Evolutionary conservation across 1,139 yeast genomes (phyloP), one percentile per base, ranked within the genome.

Genomic region (Lodderomyces beijingensis): DNA sequence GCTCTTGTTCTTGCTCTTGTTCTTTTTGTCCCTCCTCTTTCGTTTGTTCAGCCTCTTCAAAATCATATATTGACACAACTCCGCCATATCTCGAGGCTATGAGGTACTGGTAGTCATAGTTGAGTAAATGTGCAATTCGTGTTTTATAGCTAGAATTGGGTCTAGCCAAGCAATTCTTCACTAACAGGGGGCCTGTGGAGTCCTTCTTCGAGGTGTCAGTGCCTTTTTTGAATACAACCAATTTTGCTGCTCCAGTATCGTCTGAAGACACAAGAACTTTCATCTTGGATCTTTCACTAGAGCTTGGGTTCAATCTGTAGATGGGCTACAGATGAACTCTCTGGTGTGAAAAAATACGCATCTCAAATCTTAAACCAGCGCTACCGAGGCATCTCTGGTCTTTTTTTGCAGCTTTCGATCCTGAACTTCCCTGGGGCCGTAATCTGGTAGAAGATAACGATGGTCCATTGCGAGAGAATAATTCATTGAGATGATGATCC

Each of bases 181-280:
- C 54, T 23, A 70, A 57, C 30, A 60, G 63, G 2, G 84, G 82
- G 42, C 75, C 79, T n/a, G 55, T 50, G 1, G 74, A 79, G 32
- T 68, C 72, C 47, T 76, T 74, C 33, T 66, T 65, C 4, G 89
- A 79, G 4, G 89, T 81, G 46, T 83, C 87, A 0, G 86, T 78
- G 0, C 87, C 87, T 36, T 66, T 61, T 23, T 58, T 50, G 44
- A 82, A 80, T 4, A 64, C 48, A 9, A 80, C 61, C 48, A 79
- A 84, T 50, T 76, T 77, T 28, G 75, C 50, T 5, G 68, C 57
- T 2, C 82, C 82, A 1, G 72, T 66, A 44, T 77, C 82, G 42
- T 75, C 79, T 3, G 79, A 65, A 13, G 80, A 59, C 2, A 62
- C 77, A 34, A 77, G 45, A 24, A 76, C 47, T 53, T 65, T 75